phyloP scores from a whole-genome alignment of 805 yeast genomes.

The Wickerhamomyces rabaulensis region DNA sequence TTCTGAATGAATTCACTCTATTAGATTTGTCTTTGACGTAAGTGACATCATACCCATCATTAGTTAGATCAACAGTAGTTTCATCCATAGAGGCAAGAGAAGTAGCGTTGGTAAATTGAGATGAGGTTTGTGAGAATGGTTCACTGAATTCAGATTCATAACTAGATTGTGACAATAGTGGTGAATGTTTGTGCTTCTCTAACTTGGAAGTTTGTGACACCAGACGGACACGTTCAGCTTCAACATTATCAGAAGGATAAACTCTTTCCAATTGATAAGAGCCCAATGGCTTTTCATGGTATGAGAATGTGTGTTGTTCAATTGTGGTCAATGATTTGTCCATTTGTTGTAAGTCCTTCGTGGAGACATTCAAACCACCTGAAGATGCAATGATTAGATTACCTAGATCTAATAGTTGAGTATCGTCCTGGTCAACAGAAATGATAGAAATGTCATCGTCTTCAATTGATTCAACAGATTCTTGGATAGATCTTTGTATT shows the following conservation, averaged over 20 bases:
- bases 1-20: slow-evolving; percentile 5
- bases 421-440: slow-evolving; percentile 4
- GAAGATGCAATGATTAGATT: slow-evolving; percentile 13
- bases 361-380: slow-evolving; percentile 8
- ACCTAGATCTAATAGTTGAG: slow-evolving; percentile 16
- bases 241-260: slow-evolving; percentile 12
- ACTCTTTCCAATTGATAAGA: slow-evolving; percentile 14
- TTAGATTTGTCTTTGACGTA: not conserved
- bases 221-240: slow-evolving; percentile 16
- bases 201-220: slow-evolving; percentile 1
- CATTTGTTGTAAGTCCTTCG: slow-evolving; percentile 4
- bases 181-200: slow-evolving; percentile 6
- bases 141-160: slow-evolving; percentile 22
- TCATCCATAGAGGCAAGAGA: not conserved
- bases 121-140: slow-evolving; percentile 14
- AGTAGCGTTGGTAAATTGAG: slow-evolving; percentile 10
- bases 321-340: slow-evolving; percentile 11
- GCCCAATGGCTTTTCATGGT: slow-evolving; percentile 10
- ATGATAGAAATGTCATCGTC: not conserved
- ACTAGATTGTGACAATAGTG: slow-evolving; percentile 19
- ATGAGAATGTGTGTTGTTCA: not conserved
- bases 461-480: not conserved
- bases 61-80: slow-evolving; percentile 9
- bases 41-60: slow-evolving; percentile 4
- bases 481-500: not conserved